Evolutionary conservation across 305 asterid genomes (phyloP).

Genomic region (Fraxinus dipetala): DNA sequence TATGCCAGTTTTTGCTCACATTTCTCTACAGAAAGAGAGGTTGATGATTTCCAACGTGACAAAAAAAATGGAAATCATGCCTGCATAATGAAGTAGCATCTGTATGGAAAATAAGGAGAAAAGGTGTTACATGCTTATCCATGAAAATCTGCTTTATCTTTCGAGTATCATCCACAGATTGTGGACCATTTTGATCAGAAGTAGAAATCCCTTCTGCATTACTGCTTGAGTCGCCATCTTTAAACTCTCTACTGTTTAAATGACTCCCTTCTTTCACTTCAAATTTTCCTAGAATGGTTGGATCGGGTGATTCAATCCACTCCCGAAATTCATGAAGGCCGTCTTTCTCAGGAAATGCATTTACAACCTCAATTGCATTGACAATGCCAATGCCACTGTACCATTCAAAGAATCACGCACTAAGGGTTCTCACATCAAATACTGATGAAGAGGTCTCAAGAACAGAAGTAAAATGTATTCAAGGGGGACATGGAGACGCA

Average conservation of each 20-base stretch:
- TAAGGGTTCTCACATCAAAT: background rate
- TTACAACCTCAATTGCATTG: constrained; percentile 91
- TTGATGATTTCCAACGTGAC: background rate
- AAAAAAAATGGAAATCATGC: constrained; percentile 3
- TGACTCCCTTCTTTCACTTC: constrained; percentile 42
- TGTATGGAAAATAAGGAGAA: constrained; percentile 8
- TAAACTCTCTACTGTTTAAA: constrained; percentile 45
- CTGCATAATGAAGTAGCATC: constrained; percentile 7
- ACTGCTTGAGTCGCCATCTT: constrained; percentile 38
- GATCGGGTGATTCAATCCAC: constrained; percentile 98
- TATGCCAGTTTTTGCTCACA: constrained; percentile 97
- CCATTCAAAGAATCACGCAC: constrained; percentile 21
- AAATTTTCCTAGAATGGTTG: constrained; percentile 71
- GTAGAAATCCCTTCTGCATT: constrained; percentile 28
- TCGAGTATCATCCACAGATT: constrained; percentile 36
- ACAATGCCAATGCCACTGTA: constrained; percentile 94
- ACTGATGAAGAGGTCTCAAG: background rate
- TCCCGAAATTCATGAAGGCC: constrained; percentile 84
- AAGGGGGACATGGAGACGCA: background rate
- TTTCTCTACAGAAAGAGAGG: constrained; percentile 58
- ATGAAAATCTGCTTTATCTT: constrained; percentile 64
- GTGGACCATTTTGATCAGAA: constrained; percentile 27
- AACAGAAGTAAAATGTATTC: background rate
- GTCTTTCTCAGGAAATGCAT: constrained; percentile 86
- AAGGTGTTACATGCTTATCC: constrained; percentile 71